Percentiles rank a stretch among this genome's conserved stretches.
phyloP scores from a whole-genome alignment of 2,329 filamentous ascomycete genomes.

The Colletotrichum orchidophilum region DNA sequence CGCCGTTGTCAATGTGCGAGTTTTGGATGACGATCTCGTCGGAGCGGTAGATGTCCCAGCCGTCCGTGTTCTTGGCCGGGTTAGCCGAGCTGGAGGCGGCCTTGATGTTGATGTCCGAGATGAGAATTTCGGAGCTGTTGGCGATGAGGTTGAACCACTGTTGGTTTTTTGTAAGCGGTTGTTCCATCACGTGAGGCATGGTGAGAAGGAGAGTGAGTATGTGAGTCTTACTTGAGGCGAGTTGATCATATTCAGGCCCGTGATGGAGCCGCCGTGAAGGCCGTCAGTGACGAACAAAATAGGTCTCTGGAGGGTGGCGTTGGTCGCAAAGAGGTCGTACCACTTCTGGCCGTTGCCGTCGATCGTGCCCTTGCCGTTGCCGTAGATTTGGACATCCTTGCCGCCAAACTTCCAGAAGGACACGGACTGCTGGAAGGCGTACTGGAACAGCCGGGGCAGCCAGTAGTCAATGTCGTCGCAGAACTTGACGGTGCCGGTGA shows the following conservation, averaged over 20 bases:
- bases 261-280: constrained; percentile 65
- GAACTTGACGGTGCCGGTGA: constrained; percentile 66
- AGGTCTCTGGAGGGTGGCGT: constrained; percentile 67
- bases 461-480: constrained; percentile 75
- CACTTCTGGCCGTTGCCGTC: constrained; percentile 73
- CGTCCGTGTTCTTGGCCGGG: constrained; percentile 72
- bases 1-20: constrained; percentile 70
- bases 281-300: constrained; percentile 67
- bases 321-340: constrained; percentile 68
- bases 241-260: constrained; percentile 68
- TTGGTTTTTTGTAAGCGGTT: neutral
- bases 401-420: constrained; percentile 45
- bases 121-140: constrained; percentile 71
- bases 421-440: constrained; percentile 72
- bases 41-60: constrained; percentile 71
- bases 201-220: neutral
- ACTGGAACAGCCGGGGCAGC: constrained; percentile 71
- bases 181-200: neutral
- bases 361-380: constrained; percentile 54
- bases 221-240: constrained; percentile 48
- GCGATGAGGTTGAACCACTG: constrained; percentile 65
- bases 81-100: constrained; percentile 63
- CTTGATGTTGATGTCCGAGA: constrained; percentile 69
- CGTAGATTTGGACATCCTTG: constrained; percentile 69
- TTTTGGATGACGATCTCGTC: constrained; percentile 73